These are phyloP conservation scores for Arxiozyma slooffiae DNA, from an alignment of 1,139 yeast species.

Conservation along the genomic window DNA sequence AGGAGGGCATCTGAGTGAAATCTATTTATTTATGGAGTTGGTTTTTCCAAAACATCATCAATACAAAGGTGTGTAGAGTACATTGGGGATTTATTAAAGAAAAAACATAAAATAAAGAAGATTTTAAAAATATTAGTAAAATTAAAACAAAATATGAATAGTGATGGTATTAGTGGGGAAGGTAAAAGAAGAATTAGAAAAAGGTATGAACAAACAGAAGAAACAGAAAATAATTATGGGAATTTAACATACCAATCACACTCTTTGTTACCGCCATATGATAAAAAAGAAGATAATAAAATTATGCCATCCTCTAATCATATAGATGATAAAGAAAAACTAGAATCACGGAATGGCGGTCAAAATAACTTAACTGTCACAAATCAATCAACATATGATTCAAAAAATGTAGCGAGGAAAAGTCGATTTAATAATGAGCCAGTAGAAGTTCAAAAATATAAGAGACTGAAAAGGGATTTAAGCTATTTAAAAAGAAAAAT, in stretches of 20 bases:
- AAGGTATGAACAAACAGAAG: too few relatives aligned
- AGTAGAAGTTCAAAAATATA: constrained; percentile 8
- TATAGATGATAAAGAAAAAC: neutral
- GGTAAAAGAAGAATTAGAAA: constrained; percentile 23
- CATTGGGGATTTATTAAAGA: neutral
- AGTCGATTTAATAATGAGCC: constrained; percentile 13
- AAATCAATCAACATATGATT: neutral
- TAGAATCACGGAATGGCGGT: neutral
- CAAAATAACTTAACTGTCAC: neutral
- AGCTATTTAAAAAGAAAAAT: constrained; percentile 40
- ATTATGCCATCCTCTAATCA: neutral
- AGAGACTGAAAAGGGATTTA: constrained; percentile 39
- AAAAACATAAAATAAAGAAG: neutral
- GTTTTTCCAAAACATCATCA: too few relatives aligned
- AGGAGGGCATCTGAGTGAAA: neutral
- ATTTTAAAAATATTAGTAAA: neutral
- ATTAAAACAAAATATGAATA: neutral
- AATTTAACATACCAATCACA: neutral
- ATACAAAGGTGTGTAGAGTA: neutral
- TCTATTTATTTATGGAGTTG: too few relatives aligned
- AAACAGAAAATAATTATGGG: constrained; percentile 8
- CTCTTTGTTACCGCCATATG: neutral
- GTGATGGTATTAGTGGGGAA: constrained; percentile 9
- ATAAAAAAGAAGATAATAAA: constrained; percentile 3
- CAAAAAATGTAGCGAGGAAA: neutral